A percentile compares a stretch with the other conserved stretches of the same genome.
These are phyloP conservation scores for Nakazawaea pomicola DNA, from an alignment of 805 yeast genomes.

Conservation along the genomic window DNA sequence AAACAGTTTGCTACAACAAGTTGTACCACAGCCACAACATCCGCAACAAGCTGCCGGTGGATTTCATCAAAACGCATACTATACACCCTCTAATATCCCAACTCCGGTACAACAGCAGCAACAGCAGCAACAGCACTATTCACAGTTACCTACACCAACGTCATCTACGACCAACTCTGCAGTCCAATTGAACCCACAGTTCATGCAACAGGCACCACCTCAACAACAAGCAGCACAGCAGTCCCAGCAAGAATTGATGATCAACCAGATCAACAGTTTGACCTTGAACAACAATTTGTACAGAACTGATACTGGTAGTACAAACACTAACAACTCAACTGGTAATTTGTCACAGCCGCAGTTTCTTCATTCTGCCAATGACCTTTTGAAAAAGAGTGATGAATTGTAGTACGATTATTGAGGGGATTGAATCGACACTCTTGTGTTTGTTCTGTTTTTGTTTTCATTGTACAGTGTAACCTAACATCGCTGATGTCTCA, in stretches of 20 bases:
- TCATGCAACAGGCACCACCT: conserved; percentile 3
- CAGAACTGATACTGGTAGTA: conserved; percentile 7
- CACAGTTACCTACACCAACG: conserved; percentile 8
- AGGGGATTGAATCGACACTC: no score
- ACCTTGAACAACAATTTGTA: conserved; percentile 10
- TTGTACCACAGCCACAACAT: neutral
- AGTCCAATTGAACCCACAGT: conserved; percentile 1
- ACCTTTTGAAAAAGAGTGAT: conserved; percentile 1
- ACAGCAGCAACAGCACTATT: conserved; percentile 7
- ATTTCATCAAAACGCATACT: conserved; percentile 1
- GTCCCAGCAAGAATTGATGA: conserved; percentile 7
- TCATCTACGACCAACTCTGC: conserved; percentile 7
- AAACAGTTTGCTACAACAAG: conserved; percentile 6
- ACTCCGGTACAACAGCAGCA: conserved; percentile 9
- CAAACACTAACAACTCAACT: conserved; percentile 5
- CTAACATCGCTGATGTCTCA: no score
- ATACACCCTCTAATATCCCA: neutral
- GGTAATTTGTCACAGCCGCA: conserved; percentile 5
- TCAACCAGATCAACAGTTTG: conserved; percentile 10
- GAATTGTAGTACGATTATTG: no score
- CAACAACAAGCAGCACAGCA: conserved; percentile 1
- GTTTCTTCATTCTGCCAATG: neutral
- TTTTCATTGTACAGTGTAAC: no score
- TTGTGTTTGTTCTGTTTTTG: no score
- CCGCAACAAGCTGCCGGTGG: neutral